Percentiles rank a stretch among this genome's conserved stretches.
These are phyloP conservation scores for Pulicaria dysenterica DNA, from an alignment of 129 eudicot species.

Conservation along the genomic window DNA sequence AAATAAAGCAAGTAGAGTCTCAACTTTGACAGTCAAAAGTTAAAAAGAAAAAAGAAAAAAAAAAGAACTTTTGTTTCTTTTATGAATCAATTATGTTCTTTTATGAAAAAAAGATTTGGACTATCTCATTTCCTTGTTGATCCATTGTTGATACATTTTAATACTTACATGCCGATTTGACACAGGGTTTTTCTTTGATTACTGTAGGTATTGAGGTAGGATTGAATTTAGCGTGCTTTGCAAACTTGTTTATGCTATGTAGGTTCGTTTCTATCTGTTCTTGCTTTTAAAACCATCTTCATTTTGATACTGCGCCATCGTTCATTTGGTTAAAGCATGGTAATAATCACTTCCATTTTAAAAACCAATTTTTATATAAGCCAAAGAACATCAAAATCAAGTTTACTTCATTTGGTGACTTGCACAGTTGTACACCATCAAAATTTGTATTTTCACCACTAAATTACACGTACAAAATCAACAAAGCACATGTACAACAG, in stretches of 20 bases:
- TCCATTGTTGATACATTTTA: not conserved
- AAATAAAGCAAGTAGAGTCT: not conserved
- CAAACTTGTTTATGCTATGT: not conserved
- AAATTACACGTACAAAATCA: not conserved
- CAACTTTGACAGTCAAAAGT: too few species aligned
- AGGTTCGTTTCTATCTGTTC: slow-evolving; percentile 19
- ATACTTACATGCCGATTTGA: not conserved
- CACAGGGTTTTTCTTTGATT: not conserved
- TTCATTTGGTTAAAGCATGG: not conserved
- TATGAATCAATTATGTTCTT: too few species aligned
- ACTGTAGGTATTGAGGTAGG: slow-evolving; percentile 32
- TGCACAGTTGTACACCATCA: too few species aligned
- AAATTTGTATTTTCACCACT: too few species aligned
- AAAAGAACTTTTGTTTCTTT: not conserved
- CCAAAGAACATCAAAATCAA: too few species aligned
- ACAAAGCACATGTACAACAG: not conserved
- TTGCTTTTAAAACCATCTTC: not conserved
- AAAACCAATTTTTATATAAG: not conserved
- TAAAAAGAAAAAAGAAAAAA: too few species aligned
- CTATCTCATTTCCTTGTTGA: not conserved
- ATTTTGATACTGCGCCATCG: not conserved
- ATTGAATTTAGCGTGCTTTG: slow-evolving; percentile 1
- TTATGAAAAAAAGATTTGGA: not conserved
- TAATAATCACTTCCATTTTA: not conserved
- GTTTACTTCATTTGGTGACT: too few species aligned